Evolutionary conservation across 225 moss, liverwort and hornwort genomes (phyloP), one percentile per base, ranked within the genome.

Genomic region (Sphagnum contortum): DNA sequence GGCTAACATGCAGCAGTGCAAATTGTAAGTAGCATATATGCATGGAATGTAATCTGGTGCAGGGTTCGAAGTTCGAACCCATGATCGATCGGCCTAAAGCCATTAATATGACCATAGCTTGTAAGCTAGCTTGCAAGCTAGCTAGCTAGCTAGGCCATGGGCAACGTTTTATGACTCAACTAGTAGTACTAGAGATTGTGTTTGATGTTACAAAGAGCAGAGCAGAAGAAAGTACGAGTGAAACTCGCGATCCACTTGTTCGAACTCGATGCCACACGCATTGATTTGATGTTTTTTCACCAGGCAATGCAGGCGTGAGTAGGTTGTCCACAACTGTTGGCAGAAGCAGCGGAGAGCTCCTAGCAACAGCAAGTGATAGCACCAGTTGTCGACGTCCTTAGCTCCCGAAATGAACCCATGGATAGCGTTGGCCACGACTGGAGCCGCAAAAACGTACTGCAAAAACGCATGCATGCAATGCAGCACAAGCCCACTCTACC

Each of bases 161-260:
- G 29, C 29, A 29, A 29, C 29, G 29, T 29, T 0, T 29, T 29
- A 29, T 29, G 29, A 29, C 29, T 29, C 0, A 29, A 29, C 29
- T 29, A 29, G 29, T 29, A 29, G 29, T 29, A 29, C 29, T 29
- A 29, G 29, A 29, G 29, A 29, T 1, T 29, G 29, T 29, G 1
- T 29, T 29, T 29, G 29, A 29, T 29, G 29, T 29, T 29, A 29
- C 29, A 29, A 29, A 29, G 29, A 29, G 0, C 29, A 29, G 29
- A 29, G 29, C 29, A 29, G 29, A 29, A 29, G 29, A 29, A 29
- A 29, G n/a, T 79, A 85, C 85, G 81, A 85, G n/a, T 85, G 81
- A 45, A 75, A 91, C 71, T 94, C 94, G 44, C 94, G 77, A 68
- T 94, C 91, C 55, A 94, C 75, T 83, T 94, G 94, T 5, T 91